These are phyloP conservation scores for Stentor roeselii DNA, from an alignment of 73 alveolate species.

Conservation along the genomic window DNA sequence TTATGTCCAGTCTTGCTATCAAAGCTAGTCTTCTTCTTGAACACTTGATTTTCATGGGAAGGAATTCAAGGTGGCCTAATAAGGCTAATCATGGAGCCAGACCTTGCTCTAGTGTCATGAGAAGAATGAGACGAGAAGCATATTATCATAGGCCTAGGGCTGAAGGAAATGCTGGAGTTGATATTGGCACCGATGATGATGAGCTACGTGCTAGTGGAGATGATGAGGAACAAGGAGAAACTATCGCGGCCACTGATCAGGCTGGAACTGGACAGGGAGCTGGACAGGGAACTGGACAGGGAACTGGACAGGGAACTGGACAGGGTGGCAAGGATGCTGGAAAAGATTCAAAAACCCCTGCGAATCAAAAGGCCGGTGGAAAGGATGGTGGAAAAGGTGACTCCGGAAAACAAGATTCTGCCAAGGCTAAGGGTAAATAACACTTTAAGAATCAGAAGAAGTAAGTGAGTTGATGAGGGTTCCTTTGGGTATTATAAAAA, in stretches of 20 bases:
- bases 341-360: neutral
- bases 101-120: conserved; percentile 70
- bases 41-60: conserved; percentile 8
- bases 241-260: neutral
- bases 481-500: no score
- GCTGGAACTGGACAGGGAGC: neutral
- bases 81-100: conserved; percentile 75
- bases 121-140: conserved; percentile 44
- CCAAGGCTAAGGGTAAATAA: no score
- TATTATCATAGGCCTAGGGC: conserved; percentile 12
- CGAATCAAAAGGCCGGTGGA: neutral
- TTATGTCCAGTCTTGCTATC: neutral
- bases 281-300: neutral
- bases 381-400: neutral
- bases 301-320: neutral
- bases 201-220: neutral
- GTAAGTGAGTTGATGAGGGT: no score
- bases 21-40: neutral
- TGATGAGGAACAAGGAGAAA: neutral
- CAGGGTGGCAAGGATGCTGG: neutral
- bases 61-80: conserved; percentile 53
- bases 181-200: neutral
- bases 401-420: neutral
- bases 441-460: no score
- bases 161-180: neutral